Percentiles rank a stretch among this genome's conserved stretches.
Conservation (phyloP, 2,329 filamentous ascomycete species). For the Pyrenochaeta sp. region DNA sequence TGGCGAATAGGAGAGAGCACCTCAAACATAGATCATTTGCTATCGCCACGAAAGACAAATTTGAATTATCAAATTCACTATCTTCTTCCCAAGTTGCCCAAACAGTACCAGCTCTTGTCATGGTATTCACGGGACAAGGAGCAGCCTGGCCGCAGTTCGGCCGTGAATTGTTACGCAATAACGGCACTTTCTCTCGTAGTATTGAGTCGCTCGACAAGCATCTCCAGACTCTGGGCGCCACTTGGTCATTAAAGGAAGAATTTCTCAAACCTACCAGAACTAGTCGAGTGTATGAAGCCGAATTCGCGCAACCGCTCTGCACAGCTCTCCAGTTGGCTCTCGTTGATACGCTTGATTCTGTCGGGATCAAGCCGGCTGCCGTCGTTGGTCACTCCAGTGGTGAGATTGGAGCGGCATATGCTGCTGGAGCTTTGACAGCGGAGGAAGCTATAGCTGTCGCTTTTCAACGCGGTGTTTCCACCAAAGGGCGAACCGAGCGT, state of each 20-base stretch:
- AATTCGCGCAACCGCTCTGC: constrained; percentile 31
- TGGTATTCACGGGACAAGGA: constrained; percentile 39
- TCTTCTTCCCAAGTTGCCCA: neutral
- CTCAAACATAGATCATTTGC: constrained; percentile 16
- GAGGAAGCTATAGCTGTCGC: constrained; percentile 27
- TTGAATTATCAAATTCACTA: no score
- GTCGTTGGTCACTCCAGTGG: constrained; percentile 52
- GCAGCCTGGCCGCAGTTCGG: constrained; percentile 33
- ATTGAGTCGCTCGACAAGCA: constrained; percentile 12
- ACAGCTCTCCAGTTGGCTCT: constrained; percentile 33
- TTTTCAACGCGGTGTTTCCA: constrained; percentile 19
- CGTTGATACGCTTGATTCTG: constrained; percentile 11
- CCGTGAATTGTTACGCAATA: constrained; percentile 6
- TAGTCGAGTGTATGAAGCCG: constrained; percentile 17
- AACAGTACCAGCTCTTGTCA: constrained; percentile 3
- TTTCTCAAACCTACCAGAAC: constrained; percentile 9
- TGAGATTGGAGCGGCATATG: constrained; percentile 53
- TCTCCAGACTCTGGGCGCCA: neutral
- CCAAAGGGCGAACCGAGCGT: neutral
- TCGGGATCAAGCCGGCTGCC: constrained; percentile 18
- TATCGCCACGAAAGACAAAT: neutral
- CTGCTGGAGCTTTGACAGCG: constrained; percentile 33
- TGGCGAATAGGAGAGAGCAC: constrained; percentile 18
- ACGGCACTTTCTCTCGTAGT: constrained; percentile 5
- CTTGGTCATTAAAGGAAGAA: constrained; percentile 20